A percentile compares a stretch with the other conserved stretches of the same genome.
These are phyloP conservation scores for Pseudocercospora pini-densiflorae DNA, from an alignment of 2,329 filamentous ascomycete genomes.

Conservation along the genomic window DNA sequence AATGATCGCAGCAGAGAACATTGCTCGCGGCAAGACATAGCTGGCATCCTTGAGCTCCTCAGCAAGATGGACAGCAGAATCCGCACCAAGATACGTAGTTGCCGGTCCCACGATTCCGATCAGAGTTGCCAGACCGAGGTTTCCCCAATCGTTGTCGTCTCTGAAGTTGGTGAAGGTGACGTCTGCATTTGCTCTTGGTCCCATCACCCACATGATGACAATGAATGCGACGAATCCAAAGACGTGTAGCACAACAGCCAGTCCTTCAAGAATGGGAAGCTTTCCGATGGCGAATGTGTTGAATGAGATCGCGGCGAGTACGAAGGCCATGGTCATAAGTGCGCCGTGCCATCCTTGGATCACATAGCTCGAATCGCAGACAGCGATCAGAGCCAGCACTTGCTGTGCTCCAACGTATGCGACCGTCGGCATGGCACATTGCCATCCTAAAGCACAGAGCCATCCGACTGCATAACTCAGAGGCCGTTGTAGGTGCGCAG, in stretches of 20 bases:
- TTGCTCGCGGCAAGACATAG: slow-evolving; percentile 37
- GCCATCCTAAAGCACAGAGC: slow-evolving; percentile 39
- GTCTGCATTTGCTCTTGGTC: slow-evolving; percentile 24
- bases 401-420: slow-evolving; percentile 36
- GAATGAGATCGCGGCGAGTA: slow-evolving; percentile 33
- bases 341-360: slow-evolving; percentile 32
- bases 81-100: slow-evolving; percentile 45
- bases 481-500: slow-evolving; percentile 58
- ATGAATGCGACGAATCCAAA: slow-evolving; percentile 39
- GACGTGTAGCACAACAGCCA: slow-evolving; percentile 36
- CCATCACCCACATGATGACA: slow-evolving; percentile 36
- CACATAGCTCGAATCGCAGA: slow-evolving; percentile 31
- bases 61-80: slow-evolving; percentile 44
- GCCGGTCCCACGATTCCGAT: slow-evolving; percentile 39
- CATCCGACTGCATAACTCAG: slow-evolving; percentile 59
- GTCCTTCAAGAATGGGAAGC: slow-evolving; percentile 35
- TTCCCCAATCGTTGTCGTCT: slow-evolving; percentile 34
- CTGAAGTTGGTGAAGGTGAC: slow-evolving; percentile 33
- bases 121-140: slow-evolving; percentile 31
- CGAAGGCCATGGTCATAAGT: slow-evolving; percentile 33
- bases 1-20: slow-evolving; percentile 37
- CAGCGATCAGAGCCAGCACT: slow-evolving; percentile 34
- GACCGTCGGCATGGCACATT: slow-evolving; percentile 35
- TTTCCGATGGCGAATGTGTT: slow-evolving; percentile 39
- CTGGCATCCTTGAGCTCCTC: slow-evolving; percentile 39